Evolutionary conservation across 139 green algal genomes (phyloP).

Genomic region (Haematococcus lacustris): DNA sequence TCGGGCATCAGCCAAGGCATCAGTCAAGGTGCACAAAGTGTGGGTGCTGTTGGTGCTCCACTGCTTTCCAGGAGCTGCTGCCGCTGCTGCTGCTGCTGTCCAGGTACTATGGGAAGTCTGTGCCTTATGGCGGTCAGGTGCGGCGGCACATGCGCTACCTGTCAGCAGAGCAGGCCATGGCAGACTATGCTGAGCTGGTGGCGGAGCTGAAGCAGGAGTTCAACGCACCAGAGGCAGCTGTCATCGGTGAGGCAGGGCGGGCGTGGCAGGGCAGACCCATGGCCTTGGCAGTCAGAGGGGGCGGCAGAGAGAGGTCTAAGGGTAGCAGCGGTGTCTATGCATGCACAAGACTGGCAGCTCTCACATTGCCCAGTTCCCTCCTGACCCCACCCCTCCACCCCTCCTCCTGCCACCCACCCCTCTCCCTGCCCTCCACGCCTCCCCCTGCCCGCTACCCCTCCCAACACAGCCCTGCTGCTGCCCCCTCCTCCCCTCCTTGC

Average conservation of each 20-base stretch:
- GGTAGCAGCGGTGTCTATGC: too few species aligned
- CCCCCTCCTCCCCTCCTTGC: background rate
- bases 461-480: background rate
- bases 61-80: background rate
- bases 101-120: slow-evolving; percentile 58
- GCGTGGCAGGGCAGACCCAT: too few species aligned
- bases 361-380: too few species aligned
- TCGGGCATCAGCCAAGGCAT: too few species aligned
- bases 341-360: too few species aligned
- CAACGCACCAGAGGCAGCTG: background rate
- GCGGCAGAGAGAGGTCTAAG: too few species aligned
- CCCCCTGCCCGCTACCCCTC: background rate
- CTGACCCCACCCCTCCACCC: too few species aligned
- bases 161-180: slow-evolving; percentile 73
- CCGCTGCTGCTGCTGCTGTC: background rate
- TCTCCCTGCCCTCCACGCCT: background rate
- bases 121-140: slow-evolving; percentile 43
- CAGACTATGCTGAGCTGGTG: slow-evolving; percentile 69
- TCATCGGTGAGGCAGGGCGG: slow-evolving; percentile 31
- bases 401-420: too few species aligned
- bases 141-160: slow-evolving; percentile 53
- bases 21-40: too few species aligned
- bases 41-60: too few species aligned
- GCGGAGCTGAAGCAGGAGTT: slow-evolving; percentile 33
- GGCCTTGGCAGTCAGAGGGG: too few species aligned